A percentile compares a stretch with the other conserved stretches of the same genome.
Evolutionary conservation across 495 filamentous ascomycete genomes (phyloP).

Genomic region (Penicillium paxilli): DNA sequence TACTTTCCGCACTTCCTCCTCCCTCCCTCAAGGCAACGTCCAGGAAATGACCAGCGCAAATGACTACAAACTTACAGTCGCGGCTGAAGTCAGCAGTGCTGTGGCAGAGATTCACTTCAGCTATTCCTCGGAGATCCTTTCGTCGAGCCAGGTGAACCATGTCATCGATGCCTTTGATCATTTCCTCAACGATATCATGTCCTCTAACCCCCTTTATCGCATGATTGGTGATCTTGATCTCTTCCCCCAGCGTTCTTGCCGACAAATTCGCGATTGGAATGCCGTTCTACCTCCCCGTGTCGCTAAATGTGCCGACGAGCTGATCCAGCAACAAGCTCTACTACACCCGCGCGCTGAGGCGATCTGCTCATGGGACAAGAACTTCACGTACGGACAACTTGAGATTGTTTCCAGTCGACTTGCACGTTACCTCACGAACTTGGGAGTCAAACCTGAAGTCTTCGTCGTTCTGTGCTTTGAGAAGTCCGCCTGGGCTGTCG

Average conservation of each 20-base stretch:
- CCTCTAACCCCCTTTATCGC: constrained; percentile 18
- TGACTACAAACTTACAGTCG: constrained; percentile 57
- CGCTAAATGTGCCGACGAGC: constrained; percentile 47
- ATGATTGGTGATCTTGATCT: constrained; percentile 33
- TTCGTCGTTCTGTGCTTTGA: constrained; percentile 58
- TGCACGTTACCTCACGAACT: constrained; percentile 31
- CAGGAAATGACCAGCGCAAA: constrained; percentile 20
- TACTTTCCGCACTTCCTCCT: constrained; percentile 25
- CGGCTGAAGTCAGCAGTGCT: constrained; percentile 50
- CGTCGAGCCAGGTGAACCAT: constrained; percentile 32
- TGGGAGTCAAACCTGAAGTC: constrained; percentile 45
- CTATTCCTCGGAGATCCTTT: constrained; percentile 39
- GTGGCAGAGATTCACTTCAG: constrained; percentile 37
- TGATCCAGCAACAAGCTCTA: constrained; percentile 42
- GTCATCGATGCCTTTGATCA: constrained; percentile 41
- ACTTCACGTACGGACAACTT: constrained; percentile 48
- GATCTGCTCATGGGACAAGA: constrained; percentile 50
- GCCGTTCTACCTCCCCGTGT: constrained; percentile 24
- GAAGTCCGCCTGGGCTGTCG: constrained; percentile 55
- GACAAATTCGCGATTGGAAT: constrained; percentile 41
- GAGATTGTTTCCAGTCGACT: constrained; percentile 36
- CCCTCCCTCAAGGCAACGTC: constrained; percentile 7
- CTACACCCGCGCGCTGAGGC: constrained; percentile 35
- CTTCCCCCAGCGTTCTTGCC: constrained; percentile 28
- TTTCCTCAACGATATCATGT: constrained; percentile 41